Conservation (phyloP, 331 rosid species). For the Spiraea crenata region DNA sequence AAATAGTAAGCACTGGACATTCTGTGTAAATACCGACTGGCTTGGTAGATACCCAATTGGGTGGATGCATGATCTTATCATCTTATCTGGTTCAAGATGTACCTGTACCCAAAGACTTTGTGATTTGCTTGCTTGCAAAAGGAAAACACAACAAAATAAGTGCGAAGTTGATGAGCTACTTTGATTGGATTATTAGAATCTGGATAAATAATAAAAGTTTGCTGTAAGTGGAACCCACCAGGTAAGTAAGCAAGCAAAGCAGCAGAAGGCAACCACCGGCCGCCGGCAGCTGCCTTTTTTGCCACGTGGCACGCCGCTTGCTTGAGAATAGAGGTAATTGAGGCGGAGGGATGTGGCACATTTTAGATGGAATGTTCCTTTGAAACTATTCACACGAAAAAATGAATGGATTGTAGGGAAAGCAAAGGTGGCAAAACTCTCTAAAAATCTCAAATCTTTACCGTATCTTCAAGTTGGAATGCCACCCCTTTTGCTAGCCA, state of each 20-base stretch:
- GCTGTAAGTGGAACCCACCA: not conserved
- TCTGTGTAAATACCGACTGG: too few species aligned
- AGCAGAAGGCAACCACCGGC: not conserved
- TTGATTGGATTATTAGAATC: not conserved
- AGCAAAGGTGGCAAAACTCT: constrained; percentile 4
- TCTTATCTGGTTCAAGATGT: not conserved
- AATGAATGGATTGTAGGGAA: constrained; percentile 4
- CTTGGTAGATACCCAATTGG: constrained; percentile 1
- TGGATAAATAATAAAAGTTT: not conserved
- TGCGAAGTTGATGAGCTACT: constrained; percentile 2
- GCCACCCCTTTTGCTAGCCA: not conserved
- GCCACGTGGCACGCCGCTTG: constrained; percentile 1
- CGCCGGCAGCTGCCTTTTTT: not conserved
- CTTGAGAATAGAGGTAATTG: not conserved
- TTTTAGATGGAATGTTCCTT: not conserved
- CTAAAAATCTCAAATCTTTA: not conserved
- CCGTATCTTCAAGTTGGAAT: constrained; percentile 14
- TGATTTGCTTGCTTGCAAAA: not conserved
- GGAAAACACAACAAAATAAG: not conserved
- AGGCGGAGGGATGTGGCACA: not conserved
- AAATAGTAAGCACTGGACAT: too few species aligned
- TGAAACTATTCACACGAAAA: not conserved
- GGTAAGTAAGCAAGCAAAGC: not conserved
- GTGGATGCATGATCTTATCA: not conserved
- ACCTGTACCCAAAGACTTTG: not conserved